Evolutionary conservation across 2,329 filamentous ascomycete species (phyloP).

Genomic region (Leptographium radiaticola): DNA sequence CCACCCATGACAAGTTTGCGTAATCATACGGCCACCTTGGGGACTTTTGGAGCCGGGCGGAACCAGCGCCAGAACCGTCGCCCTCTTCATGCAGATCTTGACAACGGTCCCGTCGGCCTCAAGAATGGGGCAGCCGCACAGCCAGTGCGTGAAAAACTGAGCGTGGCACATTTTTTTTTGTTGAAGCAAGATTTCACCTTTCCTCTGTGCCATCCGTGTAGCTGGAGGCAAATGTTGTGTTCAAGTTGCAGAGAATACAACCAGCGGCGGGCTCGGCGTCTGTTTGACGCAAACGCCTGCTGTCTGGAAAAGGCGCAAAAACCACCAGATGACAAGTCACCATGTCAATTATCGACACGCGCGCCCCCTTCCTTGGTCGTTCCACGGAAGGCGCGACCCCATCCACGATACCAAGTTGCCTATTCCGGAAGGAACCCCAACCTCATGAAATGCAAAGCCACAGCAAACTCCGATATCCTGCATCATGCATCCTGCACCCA

Average conservation of each 20-base stretch:
- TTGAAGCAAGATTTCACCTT: too few relatives aligned
- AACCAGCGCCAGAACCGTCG: not conserved
- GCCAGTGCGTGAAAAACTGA: constrained; percentile 2
- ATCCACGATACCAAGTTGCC: not conserved
- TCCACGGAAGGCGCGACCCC: not conserved
- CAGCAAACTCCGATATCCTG: not conserved
- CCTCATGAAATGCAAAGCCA: not conserved
- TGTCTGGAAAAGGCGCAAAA: too few relatives aligned
- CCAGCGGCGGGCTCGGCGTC: too few relatives aligned
- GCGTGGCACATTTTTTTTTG: constrained; percentile 4
- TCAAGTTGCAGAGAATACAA: not conserved
- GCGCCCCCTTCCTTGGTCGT: too few relatives aligned
- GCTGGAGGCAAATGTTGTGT: not conserved
- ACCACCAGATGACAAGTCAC: too few relatives aligned
- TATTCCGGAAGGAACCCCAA: not conserved
- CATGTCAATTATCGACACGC: too few relatives aligned
- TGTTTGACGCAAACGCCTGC: too few relatives aligned
- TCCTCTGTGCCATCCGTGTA: not conserved
- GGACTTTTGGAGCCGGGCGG: not conserved
- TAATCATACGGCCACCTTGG: not conserved
- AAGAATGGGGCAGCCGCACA: constrained; percentile 5
- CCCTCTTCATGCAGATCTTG: not conserved
- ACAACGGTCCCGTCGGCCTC: not conserved
- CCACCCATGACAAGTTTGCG: not conserved
- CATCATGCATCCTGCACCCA: too few relatives aligned